These are phyloP conservation scores for Candida yuanshanica DNA, from an alignment of 805 yeast genomes.

Conservation along the genomic window DNA sequence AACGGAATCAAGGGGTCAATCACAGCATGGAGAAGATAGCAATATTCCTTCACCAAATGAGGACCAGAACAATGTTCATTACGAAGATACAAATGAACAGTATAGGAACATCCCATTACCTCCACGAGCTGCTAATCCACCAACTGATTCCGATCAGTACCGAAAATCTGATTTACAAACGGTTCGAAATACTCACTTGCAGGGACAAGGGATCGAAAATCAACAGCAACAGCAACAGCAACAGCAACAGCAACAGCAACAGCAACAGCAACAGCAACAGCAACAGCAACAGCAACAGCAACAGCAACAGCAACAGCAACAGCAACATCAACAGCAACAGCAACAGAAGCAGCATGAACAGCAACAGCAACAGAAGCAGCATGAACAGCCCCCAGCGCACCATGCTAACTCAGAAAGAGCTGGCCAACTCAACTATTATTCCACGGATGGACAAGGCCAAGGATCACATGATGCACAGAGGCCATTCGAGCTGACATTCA, in stretches of 20 bases:
- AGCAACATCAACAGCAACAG: not conserved
- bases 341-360: not conserved
- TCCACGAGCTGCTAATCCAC: constrained; percentile 7
- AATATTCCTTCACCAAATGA: not conserved
- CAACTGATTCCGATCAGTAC: constrained; percentile 1
- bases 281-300: not conserved
- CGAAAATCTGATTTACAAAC: not conserved
- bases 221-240: not conserved
- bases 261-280: not conserved
- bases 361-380: not conserved
- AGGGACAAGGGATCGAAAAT: not conserved
- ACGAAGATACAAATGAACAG: not conserved
- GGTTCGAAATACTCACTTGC: not conserved
- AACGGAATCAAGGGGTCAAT: not conserved
- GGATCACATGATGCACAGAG: constrained; percentile 4
- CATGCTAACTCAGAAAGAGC: too few relatives aligned
- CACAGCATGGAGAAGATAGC: constrained; percentile 1
- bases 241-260: not conserved
- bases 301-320: not conserved
- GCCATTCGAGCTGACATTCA: constrained; percentile 15
- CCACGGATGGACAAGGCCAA: not conserved
- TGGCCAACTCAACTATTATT: not conserved
- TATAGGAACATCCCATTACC: constrained; percentile 6
- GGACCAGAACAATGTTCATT: not conserved
- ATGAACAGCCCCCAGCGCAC: not conserved